Conservation (phyloP, 208 protist species). For the Crithidia acanthocephali region DNA sequence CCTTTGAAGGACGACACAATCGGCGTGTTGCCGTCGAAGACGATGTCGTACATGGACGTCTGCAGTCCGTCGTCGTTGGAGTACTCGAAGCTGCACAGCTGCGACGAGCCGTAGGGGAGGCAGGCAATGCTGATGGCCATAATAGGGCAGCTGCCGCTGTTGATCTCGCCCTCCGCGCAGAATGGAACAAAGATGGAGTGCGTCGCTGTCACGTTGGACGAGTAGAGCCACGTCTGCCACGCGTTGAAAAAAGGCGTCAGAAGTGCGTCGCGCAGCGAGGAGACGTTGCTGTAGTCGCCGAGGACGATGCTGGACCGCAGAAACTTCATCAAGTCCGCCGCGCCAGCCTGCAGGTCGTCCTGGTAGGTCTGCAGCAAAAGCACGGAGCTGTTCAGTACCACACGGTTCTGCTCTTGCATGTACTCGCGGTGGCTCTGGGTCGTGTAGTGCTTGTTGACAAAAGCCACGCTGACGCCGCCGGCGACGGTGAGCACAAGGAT, state of each 20-base stretch:
- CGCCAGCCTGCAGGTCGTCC: conserved; percentile 18
- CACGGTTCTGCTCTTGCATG: conserved; percentile 34
- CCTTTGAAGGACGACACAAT: neutral
- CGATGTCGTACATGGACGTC: conserved; percentile 16
- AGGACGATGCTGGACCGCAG: neutral
- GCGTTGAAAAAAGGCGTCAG: conserved; percentile 32
- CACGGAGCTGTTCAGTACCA: conserved; percentile 57
- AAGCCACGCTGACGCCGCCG: conserved; percentile 43
- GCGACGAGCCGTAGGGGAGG: neutral
- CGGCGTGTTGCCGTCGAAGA: neutral
- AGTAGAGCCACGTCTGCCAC: conserved; percentile 38
- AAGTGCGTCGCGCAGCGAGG: conserved; percentile 33
- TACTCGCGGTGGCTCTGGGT: conserved; percentile 26
- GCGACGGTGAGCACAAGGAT: conserved; percentile 47
- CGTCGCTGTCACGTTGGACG: conserved; percentile 8
- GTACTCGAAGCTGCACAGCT: conserved; percentile 28
- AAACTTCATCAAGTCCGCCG: conserved; percentile 34
- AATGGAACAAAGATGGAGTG: conserved; percentile 48
- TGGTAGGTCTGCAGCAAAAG: conserved; percentile 33
- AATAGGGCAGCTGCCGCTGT: conserved; percentile 19
- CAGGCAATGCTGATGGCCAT: conserved; percentile 40
- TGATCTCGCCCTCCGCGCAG: conserved; percentile 25
- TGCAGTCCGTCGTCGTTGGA: conserved; percentile 24
- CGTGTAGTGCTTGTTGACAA: conserved; percentile 46
- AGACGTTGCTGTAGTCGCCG: conserved; percentile 4